Base-by-base conservation (phyloP, 352 stramenopile genomes). In the Phytophthora hibernalis region DNA sequence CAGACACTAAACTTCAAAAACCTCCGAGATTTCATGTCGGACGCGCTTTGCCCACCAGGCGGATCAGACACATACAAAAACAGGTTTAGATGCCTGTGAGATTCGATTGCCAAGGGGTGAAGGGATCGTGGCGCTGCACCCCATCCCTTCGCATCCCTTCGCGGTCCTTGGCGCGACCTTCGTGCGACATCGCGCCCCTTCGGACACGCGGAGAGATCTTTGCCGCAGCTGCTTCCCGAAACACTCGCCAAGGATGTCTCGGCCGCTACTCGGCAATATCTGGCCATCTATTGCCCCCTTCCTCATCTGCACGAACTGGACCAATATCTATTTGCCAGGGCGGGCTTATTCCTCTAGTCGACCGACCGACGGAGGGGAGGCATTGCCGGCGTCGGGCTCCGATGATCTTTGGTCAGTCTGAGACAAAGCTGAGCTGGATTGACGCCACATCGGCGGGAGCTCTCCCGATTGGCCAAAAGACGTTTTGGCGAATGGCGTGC, bases 1-100 rank as follows among this genome's bases (percentile, higher is more conserved):
- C 20, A 66, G 55, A 54, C 61, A 52, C 45, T 68, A 70, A 61
- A 76, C 57, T 74, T 70, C 53, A 79, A 76, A 67, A 74, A 74
- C 60, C 67, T 76, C 20, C 30, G 16, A 43, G 21, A 63, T 0
- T 31, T 11, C 1, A 54, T 77, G 28, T 13, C 2, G 55, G 21
- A n/a, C 15, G 11, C 4, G 28, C 11, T 42, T 21, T 58, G 43
- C 24, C 11, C 47, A 3, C 10, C 22, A 10, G 11, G 37, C 22
- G 51, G 55, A 75, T 65, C 61, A 68, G 49, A 54, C 37, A 13
- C 1, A 35, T 66, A 70, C 61, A 58, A 71, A 65, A 10, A 3
- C 21, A 26, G 21, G 53, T 55, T 8, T 53, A 28, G 0, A 2
- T 22, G 60, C 56, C 61, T 76, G 31, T 26, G 5, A 65, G 18